Evolutionary conservation across 139 green algal species (phyloP), one percentile per base, ranked within the genome.

Genomic region (Tetraselmis chui): DNA sequence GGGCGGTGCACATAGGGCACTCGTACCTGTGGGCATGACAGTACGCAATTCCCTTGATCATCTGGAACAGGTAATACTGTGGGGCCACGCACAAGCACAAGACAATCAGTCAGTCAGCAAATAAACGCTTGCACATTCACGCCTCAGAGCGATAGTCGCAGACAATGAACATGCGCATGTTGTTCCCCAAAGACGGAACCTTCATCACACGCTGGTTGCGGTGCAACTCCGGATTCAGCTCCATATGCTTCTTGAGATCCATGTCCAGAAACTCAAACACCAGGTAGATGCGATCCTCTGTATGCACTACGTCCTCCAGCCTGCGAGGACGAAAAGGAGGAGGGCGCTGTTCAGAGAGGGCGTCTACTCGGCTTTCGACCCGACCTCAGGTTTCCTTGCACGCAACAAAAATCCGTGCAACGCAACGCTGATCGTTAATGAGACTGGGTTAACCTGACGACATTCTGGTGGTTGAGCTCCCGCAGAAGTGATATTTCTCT

Each of bases 221-320:
- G 78, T 82, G 90, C 78, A 96, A 89, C 79, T 85, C 80, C 11
- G 86, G 89, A 23, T 82, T 89, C 1, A 74, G 79, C 82, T 99
- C 96, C 93, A 99, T 98, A 83, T 96, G 93, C 84, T 97, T 96
- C 84, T 99, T 99, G 22, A 99, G 89, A 87, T 99, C 97, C 32
- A 98, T 85, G 82, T 98, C 97, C 23, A 99, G 84, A 82, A 94
- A 99, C 88, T 99, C 97, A 89, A 99, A 99, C 45, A 99, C 96
- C 31, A 99, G 88, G 88, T 97, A 98, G 26, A 99, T 89, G 31
- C 92, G 92, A 28, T 85, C 83, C 22, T 98, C 94, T 45, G 87
- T 86, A 82, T 98, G 93, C n/a, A 98, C 88, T 0, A 98, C 93
- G 30, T 98, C 95, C 76, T 94, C 30, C 29, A 92, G 80, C 67